Evolutionary conservation across 352 stramenopile genomes (phyloP), one percentile per base, ranked within the genome.

Genomic region (Globisporangium radiosum): DNA sequence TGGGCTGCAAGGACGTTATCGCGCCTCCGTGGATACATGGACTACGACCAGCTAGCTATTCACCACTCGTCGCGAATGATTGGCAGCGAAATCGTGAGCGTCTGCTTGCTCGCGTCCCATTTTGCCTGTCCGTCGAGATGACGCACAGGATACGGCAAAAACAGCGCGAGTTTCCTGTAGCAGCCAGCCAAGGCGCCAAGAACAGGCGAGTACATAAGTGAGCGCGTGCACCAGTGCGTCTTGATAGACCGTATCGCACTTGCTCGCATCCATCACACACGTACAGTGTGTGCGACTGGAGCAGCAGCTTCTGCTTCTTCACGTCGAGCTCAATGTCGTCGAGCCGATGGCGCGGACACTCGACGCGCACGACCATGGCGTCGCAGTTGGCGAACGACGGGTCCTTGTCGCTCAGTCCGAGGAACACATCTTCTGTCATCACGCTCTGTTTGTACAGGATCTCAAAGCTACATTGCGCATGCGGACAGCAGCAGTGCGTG

Each of bases 361-460:
- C 65, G 37, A 95, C 61, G 33, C 82, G 80, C 55, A 95, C 71
- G 43, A 92, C 78, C 71, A 93, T 88, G 25, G 80, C 80, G 54
- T 92, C 79, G 54, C 85, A 95, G 52, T 90, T 73, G 4, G 81
- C 76, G 1, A 75, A 87, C 15, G 82, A 93, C n/a, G 84, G 84
- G 47, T 95, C 85, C 56, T 92, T 91, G 59, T 93, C 84, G 50
- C 78, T 81, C 14, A 93, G 64, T 1, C 84, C 84, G 33, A 95
- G 74, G 44, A 90, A 95, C 58, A 95, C 75, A 60, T 91, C 83
- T 54, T 95, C 85, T 0, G 83, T 89, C 83, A 90, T 91, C 43
- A 95, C 81, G 40, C 70, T 85, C 66, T 95, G 85, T 69, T 92
- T 91, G 72, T 91, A 93, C 44, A 91, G 59, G 53, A 95, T 78